Evolutionary conservation across 345 rosid genomes (phyloP).

Genomic region (Citrus australasica): DNA sequence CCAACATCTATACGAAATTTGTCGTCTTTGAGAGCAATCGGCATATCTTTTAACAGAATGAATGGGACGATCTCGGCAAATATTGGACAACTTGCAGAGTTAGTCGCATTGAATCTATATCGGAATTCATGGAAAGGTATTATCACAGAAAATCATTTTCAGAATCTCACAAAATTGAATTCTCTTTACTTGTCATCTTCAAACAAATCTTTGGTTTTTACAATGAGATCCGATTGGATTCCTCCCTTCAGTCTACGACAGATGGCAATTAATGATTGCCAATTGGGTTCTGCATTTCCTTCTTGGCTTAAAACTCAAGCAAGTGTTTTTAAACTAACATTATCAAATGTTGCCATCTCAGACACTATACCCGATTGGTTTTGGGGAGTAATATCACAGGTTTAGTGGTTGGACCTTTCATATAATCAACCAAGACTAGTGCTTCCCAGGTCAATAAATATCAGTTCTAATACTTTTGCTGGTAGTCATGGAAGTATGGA

Average conservation of each 20-base stretch:
- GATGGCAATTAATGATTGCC: not conserved
- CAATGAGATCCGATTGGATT: conserved; percentile 12
- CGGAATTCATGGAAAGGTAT: conserved; percentile 2
- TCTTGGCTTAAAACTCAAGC: conserved; percentile 25
- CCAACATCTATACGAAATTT: conserved; percentile 25
- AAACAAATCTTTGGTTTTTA: conserved; percentile 3
- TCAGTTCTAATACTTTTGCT: not conserved
- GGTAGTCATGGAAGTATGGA: not conserved
- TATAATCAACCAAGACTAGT: not conserved
- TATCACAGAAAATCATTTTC: conserved; percentile 12
- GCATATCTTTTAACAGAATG: conserved; percentile 13
- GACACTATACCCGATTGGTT: conserved; percentile 23
- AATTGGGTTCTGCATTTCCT: conserved; percentile 24
- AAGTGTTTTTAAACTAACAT: not conserved
- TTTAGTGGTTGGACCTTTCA: conserved; percentile 10
- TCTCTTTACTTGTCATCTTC: conserved; percentile 2
- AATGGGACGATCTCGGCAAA: not conserved
- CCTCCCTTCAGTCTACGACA: conserved; percentile 15
- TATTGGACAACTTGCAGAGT: conserved; percentile 5
- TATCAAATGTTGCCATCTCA: conserved; percentile 17
- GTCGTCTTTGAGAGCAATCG: conserved; percentile 9
- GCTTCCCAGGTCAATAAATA: not conserved
- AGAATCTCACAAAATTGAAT: conserved; percentile 14
- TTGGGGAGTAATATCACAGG: conserved; percentile 13
- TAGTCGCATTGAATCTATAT: not conserved